Base-by-base conservation (phyloP, 176 grass and related monocot species). In the Ampelocalamus luodianensis region DNA sequence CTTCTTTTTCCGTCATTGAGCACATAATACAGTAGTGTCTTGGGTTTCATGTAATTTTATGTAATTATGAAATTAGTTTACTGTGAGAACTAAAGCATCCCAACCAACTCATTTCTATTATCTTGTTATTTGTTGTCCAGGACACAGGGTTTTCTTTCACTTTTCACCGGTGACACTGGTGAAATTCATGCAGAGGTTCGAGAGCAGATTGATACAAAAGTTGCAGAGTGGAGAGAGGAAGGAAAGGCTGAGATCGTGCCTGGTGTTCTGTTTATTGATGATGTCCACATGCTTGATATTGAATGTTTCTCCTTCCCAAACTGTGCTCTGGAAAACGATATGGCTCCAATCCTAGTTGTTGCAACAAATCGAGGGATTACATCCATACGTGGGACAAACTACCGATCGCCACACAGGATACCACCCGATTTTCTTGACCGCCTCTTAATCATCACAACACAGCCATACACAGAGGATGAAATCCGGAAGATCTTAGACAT, bases 261-360 rank as follows among this genome's bases (percentile, higher is more conserved):
- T 50, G 96, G 96, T 12, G 96, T 99, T 68, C 81, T 99, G 18
- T 99, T 96, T 73, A 92, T 99, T 10, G 93, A 99, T 76, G 93
- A 99, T 81, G 96, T 94, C 37, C 93, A 99, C 82, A 99, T 99
- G 90, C 96, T 99, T 5, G 96, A 99, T 63, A 94, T 98, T 3
- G 93, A 98, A 58, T 99, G 93, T 16, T 96, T 99, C 79, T 96
- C 96, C 50, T 99, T 99, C 86, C 93, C 96, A 10, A 99, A 96
- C 70, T 79, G 93, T 12, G 91, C 90, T 23, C 37, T 96, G 63
- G 96, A 96, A 85, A 96, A 99, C 68, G 96, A 95, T 4, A 96
- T 99, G 96, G 91, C 96, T 38, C 96, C 96, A 0, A 99, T 96
- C 36, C 86, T 96, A 14, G 91, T 99, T 7, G 92, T 96, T 1